Evolutionary conservation across 1,284 basidiomycete genomes (phyloP).

Genomic region (Ustanciosporium gigantosporum): DNA sequence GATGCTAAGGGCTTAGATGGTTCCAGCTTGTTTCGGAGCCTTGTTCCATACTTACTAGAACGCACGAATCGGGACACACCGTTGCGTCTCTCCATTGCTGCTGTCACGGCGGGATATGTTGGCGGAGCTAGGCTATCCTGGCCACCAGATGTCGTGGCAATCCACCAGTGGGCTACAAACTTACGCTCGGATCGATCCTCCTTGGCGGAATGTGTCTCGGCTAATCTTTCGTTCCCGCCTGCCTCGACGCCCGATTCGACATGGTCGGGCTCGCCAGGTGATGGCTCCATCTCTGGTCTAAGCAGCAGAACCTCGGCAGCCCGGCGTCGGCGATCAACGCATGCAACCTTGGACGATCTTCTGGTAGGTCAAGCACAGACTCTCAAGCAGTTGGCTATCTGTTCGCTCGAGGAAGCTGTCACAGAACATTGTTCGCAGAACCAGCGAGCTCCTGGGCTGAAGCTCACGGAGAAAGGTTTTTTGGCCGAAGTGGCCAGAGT

Average conservation of each 20-base stretch:
- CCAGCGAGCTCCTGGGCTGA: constrained; percentile 9
- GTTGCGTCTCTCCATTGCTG: constrained; percentile 21
- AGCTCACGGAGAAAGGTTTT: constrained; percentile 27
- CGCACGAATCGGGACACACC: constrained; percentile 17
- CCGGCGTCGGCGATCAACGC: constrained; percentile 1
- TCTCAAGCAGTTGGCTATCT: constrained; percentile 20
- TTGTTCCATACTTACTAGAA: constrained; percentile 27
- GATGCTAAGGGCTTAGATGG: constrained; percentile 27
- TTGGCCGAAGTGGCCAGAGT: constrained; percentile 9
- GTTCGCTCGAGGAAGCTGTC: constrained; percentile 21
- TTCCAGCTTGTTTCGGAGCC: constrained; percentile 16
- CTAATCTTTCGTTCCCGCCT: constrained; percentile 16
- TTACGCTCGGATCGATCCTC: constrained; percentile 18
- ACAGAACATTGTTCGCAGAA: constrained; percentile 19
- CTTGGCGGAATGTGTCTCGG: constrained; percentile 25
- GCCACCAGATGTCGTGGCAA: constrained; percentile 30
- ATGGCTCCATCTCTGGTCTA: constrained; percentile 6
- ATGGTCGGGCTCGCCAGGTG: constrained; percentile 16
- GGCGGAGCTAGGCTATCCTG: constrained; percentile 24
- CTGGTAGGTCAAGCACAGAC: constrained; percentile 29
- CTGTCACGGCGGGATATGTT: constrained; percentile 28
- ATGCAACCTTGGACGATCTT: constrained; percentile 27
- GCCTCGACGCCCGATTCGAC: constrained; percentile 19
- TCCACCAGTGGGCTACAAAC: constrained; percentile 32
- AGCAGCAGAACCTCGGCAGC: neutral